Evolutionary conservation across 2,329 filamentous ascomycete genomes (phyloP).

Genomic region (Penicillium vulpinum): DNA sequence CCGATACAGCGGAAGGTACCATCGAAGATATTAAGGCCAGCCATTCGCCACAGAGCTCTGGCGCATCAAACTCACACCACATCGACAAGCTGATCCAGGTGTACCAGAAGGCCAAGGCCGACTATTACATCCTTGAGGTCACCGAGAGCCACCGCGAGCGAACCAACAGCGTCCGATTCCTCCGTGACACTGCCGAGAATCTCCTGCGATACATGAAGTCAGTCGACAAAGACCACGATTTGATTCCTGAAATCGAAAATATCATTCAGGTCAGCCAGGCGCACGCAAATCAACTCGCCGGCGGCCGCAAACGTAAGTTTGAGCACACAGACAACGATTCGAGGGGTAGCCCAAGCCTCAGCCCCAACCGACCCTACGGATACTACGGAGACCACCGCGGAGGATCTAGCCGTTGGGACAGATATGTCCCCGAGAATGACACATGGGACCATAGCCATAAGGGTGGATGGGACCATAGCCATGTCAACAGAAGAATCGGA

Average conservation of each 20-base stretch:
- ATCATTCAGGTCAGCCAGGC: slow-evolving; percentile 36
- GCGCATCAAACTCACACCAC: slow-evolving; percentile 6
- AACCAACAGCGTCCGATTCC: slow-evolving; percentile 38
- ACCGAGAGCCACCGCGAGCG: slow-evolving; percentile 25
- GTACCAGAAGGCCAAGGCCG: slow-evolving; percentile 39
- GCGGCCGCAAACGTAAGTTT: slow-evolving; percentile 43
- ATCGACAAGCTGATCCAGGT: slow-evolving; percentile 28
- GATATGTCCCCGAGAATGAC: neutral
- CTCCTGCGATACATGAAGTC: slow-evolving; percentile 36
- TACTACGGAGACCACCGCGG: neutral
- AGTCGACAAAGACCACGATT: slow-evolving; percentile 25
- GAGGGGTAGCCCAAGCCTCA: neutral
- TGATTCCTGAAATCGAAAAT: slow-evolving; percentile 36
- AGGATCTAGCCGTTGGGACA: neutral
- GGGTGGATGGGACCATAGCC: neutral
- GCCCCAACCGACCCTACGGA: neutral
- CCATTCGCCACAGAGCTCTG: neutral
- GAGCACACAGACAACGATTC: slow-evolving; percentile 22
- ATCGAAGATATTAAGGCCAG: neutral
- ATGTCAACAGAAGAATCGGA: neutral
- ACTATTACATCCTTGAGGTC: slow-evolving; percentile 31
- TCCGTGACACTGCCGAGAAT: slow-evolving; percentile 48
- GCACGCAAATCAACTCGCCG: slow-evolving; percentile 38
- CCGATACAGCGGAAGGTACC: neutral
- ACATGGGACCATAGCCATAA: slow-evolving; percentile 9